Base-by-base conservation (phyloP, 805 yeast genomes). In the Metschnikowia sp. region DNA sequence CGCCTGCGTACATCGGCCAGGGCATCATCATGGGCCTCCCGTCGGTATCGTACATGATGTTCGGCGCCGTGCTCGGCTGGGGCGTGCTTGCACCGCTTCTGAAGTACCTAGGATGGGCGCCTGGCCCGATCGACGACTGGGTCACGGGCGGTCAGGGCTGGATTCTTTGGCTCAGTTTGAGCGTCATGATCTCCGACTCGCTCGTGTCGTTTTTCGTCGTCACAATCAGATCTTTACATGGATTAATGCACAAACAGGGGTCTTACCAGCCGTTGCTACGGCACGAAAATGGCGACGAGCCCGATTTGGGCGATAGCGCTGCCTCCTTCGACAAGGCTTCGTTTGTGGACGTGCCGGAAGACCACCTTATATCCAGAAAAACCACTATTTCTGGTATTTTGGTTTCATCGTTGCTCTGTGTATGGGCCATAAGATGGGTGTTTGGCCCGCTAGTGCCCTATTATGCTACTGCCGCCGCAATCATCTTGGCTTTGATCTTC, bases 11-110 rank as follows among this genome's bases (percentile, higher is more conserved):
- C 62, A 78, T 94, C 32, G 99, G 99, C 2, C 99, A 92, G 66
- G 99, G 99, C 4, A 89, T 94, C 36, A 92, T 92, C 48, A 92
- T 92, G 99, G 99, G 99, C 0, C 70, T 90, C 8, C 88, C 91
- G 1, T 90, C 98, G 0, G 95, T 90, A 0, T 76, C 88, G 9
- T 86, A 90, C 52, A 92, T 92, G 99, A 68, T 92, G 36, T 77
- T 89, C 55, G 99, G 99, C 2, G 83, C 96, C 19, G 52, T 92
- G 1, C 60, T 91, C 4, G 99, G 99, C 0, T 92, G 99, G 99
- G 96, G 80, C 0, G 67, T 92, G 1, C 69, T 92, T n/a, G 92
- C 94, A 0, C 97, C 97, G 3, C 49, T 88, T 49, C 82, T 95
- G 1, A 76, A 84, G 48, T 53, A 70, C 45, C 63, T 69, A 50